Percentiles rank a stretch among this genome's conserved stretches.
Evolutionary conservation across 2,329 filamentous ascomycete genomes (phyloP).

Genomic region (Fusarium gaditjirri): DNA sequence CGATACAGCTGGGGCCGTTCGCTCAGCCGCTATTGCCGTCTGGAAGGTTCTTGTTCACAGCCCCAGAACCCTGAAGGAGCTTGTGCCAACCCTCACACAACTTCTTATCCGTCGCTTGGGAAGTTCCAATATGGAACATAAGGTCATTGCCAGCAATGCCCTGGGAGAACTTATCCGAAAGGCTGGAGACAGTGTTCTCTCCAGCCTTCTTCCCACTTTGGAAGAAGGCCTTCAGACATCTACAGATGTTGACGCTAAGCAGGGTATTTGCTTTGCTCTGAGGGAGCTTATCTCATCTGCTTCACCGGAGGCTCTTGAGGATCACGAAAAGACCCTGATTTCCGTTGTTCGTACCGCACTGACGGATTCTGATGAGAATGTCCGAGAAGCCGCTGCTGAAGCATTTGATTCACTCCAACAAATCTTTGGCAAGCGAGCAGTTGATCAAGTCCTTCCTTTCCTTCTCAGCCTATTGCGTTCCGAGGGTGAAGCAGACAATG

Average conservation of each 20-base stretch:
- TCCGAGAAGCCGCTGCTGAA: slow-evolving; percentile 94
- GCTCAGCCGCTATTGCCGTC: slow-evolving; percentile 87
- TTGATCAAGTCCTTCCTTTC: slow-evolving; percentile 94
- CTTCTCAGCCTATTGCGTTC: slow-evolving; percentile 89
- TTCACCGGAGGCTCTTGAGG: slow-evolving; percentile 86
- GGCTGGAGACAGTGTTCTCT: slow-evolving; percentile 91
- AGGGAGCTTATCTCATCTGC: slow-evolving; percentile 93
- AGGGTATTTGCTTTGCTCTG: slow-evolving; percentile 96
- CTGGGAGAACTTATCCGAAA: slow-evolving; percentile 97
- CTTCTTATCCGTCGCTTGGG: slow-evolving; percentile 93
- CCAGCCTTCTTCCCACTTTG: slow-evolving; percentile 87
- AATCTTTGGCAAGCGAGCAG: slow-evolving; percentile 90
- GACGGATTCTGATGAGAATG: slow-evolving; percentile 88
- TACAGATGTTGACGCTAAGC: slow-evolving; percentile 90
- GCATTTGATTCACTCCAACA: slow-evolving; percentile 96
- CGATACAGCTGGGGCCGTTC: slow-evolving; percentile 92
- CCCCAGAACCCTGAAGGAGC: slow-evolving; percentile 91
- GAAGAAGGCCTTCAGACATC: slow-evolving; percentile 91
- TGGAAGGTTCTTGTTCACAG: slow-evolving; percentile 98
- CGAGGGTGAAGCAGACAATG: slow-evolving; percentile 89
- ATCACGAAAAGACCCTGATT: slow-evolving; percentile 94
- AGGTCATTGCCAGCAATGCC: slow-evolving; percentile 97
- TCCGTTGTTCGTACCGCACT: slow-evolving; percentile 93
- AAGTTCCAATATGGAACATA: slow-evolving; percentile 98
- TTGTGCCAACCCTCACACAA: slow-evolving; percentile 93